Evolutionary conservation across 495 filamentous ascomycete genomes (phyloP).

Genomic region (Rusavskia elegans): DNA sequence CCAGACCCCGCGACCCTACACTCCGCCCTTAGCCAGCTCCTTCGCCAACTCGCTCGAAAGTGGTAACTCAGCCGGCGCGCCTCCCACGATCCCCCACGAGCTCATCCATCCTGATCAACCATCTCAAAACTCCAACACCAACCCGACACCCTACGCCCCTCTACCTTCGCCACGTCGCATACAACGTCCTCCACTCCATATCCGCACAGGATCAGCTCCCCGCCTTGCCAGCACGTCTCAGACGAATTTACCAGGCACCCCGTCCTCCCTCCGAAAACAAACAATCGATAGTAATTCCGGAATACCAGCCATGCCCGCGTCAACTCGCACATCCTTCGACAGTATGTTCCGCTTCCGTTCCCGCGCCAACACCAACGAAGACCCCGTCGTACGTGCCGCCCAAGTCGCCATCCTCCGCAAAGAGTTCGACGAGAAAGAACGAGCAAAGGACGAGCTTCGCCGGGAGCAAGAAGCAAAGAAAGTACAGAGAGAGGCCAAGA

Average conservation of each 20-base stretch:
- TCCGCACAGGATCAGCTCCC: conserved; percentile 31
- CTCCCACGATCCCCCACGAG: conserved; percentile 17
- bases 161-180: conserved; percentile 17
- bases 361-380: conserved; percentile 26
- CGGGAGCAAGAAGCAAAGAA: conserved; percentile 21
- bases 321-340: conserved; percentile 39
- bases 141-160: conserved; percentile 19
- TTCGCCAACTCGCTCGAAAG: conserved; percentile 33
- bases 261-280: conserved; percentile 30
- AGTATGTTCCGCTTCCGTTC: conserved; percentile 34
- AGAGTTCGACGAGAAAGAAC: conserved; percentile 42
- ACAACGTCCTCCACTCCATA: conserved; percentile 22
- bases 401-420: conserved; percentile 37
- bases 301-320: conserved; percentile 24
- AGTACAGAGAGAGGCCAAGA: conserved; percentile 34
- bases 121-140: conserved; percentile 13
- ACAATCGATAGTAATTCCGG: conserved; percentile 23
- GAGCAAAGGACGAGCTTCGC: conserved; percentile 38
- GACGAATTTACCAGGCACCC: conserved; percentile 33
- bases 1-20: conserved; percentile 39
- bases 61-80: conserved; percentile 25
- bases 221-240: conserved; percentile 33
- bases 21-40: conserved; percentile 36
- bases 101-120: conserved; percentile 9
- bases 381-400: conserved; percentile 35